phyloP scores from a whole-genome alignment of 768 basidiomycete species.

The Plicaturopsis crispa region DNA sequence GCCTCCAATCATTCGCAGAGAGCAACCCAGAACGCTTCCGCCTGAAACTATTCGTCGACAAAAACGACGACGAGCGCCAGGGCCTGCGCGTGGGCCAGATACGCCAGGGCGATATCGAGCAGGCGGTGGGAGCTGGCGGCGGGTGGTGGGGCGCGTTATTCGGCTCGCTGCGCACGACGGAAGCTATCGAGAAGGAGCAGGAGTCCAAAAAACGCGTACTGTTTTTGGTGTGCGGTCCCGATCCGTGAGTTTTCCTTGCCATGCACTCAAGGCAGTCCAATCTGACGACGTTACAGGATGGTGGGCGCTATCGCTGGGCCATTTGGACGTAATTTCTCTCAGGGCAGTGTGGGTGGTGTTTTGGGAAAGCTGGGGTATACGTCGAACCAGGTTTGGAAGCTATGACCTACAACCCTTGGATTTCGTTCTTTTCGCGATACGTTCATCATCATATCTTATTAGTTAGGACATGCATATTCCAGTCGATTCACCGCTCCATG shows the following conservation, averaged over 20 bases:
- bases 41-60: constrained; percentile 59
- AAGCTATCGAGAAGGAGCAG: constrained; percentile 8
- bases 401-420: too few species aligned
- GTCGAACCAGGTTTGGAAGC: constrained; percentile 61
- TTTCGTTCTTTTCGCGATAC: too few species aligned
- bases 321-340: constrained; percentile 67
- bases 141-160: constrained; percentile 24
- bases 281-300: constrained; percentile 45
- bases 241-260: constrained; percentile 42
- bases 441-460: too few species aligned
- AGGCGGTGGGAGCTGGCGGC: constrained; percentile 22
- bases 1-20: constrained; percentile 39
- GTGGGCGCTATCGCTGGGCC: constrained; percentile 68
- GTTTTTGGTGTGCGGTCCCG: constrained; percentile 82
- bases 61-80: constrained; percentile 11
- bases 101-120: constrained; percentile 37
- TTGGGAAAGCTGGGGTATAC: constrained; percentile 57
- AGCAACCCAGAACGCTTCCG: constrained; percentile 48
- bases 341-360: constrained; percentile 63
- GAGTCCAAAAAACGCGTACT: constrained; percentile 35
- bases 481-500: too few species aligned
- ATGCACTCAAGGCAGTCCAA: constrained; percentile 1
- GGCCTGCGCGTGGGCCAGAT: constrained; percentile 46
- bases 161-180: constrained; percentile 2
- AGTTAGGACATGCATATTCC: too few species aligned